phyloP scores from a whole-genome alignment of 768 basidiomycete genomes.

The Termitomyces sp. region DNA sequence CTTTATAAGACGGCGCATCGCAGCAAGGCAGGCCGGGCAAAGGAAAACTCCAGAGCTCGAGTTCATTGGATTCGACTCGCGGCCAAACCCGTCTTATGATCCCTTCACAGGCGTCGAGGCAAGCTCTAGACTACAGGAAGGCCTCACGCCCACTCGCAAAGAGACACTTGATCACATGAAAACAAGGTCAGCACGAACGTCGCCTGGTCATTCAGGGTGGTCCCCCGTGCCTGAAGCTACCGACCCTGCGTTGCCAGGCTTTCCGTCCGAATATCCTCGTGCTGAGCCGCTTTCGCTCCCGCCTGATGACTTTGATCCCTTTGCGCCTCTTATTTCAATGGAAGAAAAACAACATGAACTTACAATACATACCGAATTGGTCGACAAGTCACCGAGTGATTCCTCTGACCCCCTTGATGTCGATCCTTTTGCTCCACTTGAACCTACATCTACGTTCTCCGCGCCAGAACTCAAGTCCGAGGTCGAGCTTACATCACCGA shows the following conservation, averaged over 20 bases:
- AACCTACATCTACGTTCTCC: not conserved
- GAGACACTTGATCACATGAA: not conserved
- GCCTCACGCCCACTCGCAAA: not conserved
- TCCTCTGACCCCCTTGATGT: not conserved
- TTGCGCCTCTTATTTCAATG: not conserved
- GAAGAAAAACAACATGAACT: not conserved
- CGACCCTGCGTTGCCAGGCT: not conserved
- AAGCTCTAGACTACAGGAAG: no score
- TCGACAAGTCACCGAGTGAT: not conserved
- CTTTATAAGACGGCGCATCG: not conserved
- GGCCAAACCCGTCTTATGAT: constrained; percentile 2
- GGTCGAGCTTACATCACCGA: not conserved
- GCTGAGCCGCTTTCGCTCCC: not conserved
- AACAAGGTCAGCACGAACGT: not conserved
- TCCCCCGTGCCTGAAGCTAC: not conserved
- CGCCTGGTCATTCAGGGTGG: not conserved
- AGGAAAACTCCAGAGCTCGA: not conserved
- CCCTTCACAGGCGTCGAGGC: constrained; percentile 3
- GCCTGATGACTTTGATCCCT: not conserved
- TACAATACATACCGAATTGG: not conserved
- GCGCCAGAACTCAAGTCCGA: not conserved
- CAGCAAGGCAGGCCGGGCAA: not conserved
- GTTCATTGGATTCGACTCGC: constrained; percentile 7
- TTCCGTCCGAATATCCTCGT: not conserved
- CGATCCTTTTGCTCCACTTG: not conserved